Evolutionary conservation across 768 basidiomycete genomes (phyloP).

Genomic region (Mycena metata): DNA sequence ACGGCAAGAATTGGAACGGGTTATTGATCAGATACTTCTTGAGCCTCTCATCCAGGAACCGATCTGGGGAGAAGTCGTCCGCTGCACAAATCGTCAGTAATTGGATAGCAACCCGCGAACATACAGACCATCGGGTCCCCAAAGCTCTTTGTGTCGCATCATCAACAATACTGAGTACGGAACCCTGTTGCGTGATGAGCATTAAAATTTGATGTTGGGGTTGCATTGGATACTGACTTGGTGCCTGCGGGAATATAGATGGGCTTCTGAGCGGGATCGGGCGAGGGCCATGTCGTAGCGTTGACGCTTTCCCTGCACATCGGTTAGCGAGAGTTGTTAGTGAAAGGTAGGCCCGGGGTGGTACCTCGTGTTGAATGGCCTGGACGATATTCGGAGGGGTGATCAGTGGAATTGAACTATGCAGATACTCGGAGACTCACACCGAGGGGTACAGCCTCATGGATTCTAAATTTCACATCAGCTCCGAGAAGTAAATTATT

Average conservation of each 20-base stretch:
- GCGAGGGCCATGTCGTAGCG: constrained; percentile 49
- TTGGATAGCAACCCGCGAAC: background rate
- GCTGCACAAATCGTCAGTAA: constrained; percentile 45
- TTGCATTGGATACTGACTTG: constrained; percentile 46
- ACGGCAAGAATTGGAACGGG: constrained; percentile 65
- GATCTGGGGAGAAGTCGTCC: constrained; percentile 64
- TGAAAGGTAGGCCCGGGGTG: too few relatives aligned
- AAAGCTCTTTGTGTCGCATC: constrained; percentile 59
- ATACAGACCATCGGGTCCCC: constrained; percentile 60
- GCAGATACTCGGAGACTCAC: constrained; percentile 43
- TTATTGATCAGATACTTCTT: constrained; percentile 60
- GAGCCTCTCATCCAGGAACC: constrained; percentile 65
- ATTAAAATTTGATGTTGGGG: background rate
- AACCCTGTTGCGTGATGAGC: constrained; percentile 34
- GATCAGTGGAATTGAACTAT: background rate
- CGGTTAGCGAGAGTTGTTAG: too few relatives aligned
- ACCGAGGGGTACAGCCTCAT: constrained; percentile 69
- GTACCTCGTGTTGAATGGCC: constrained; percentile 54
- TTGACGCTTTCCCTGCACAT: constrained; percentile 46
- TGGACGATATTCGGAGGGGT: constrained; percentile 15
- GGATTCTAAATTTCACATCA: constrained; percentile 53
- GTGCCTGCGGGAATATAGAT: constrained; percentile 52
- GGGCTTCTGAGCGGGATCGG: constrained; percentile 44
- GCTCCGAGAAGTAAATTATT: background rate
- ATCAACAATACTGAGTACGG: constrained; percentile 50